Evolutionary conservation across 208 protist species (phyloP).

Genomic region (Wallacemonas collosoma): DNA sequence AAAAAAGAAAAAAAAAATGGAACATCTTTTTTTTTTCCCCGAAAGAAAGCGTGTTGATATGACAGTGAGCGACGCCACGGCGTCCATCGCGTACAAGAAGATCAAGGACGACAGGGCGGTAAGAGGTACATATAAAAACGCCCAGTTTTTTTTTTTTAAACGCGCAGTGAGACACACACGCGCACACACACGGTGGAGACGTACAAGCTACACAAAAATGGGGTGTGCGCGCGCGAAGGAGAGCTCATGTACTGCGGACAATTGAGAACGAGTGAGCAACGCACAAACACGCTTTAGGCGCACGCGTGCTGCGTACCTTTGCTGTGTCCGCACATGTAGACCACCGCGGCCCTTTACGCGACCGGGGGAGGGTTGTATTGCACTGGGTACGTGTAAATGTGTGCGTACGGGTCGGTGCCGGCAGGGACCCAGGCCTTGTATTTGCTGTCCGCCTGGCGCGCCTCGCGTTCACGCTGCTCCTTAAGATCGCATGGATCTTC

Average conservation of each 20-base stretch:
- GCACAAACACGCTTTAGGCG: slow-evolving; percentile 20
- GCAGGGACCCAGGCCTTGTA: slow-evolving; percentile 80
- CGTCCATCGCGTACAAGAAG: too few species aligned
- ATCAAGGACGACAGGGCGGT: not conserved
- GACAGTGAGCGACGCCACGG: not conserved
- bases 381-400: slow-evolving; percentile 81
- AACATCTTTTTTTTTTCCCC: too few species aligned
- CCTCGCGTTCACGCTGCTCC: slow-evolving; percentile 66
- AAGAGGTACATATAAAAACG: not conserved
- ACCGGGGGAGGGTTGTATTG: slow-evolving; percentile 70
- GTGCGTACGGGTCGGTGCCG: slow-evolving; percentile 74
- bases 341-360: slow-evolving; percentile 18
- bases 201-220: not conserved
- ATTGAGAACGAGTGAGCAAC: not conserved
- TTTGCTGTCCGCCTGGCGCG: slow-evolving; percentile 54
- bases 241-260: too few species aligned
- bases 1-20: slow-evolving; percentile 25
- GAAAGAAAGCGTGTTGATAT: slow-evolving; percentile 16
- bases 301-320: not conserved
- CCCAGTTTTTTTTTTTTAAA: slow-evolving; percentile 18
- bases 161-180: slow-evolving; percentile 12
- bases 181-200: not conserved
- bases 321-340: not conserved
- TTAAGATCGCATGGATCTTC: slow-evolving; percentile 91
- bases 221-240: too few species aligned